These are phyloP conservation scores for Suaeda aralocaspica DNA, from an alignment of 148 eudicot species.

Conservation along the genomic window DNA sequence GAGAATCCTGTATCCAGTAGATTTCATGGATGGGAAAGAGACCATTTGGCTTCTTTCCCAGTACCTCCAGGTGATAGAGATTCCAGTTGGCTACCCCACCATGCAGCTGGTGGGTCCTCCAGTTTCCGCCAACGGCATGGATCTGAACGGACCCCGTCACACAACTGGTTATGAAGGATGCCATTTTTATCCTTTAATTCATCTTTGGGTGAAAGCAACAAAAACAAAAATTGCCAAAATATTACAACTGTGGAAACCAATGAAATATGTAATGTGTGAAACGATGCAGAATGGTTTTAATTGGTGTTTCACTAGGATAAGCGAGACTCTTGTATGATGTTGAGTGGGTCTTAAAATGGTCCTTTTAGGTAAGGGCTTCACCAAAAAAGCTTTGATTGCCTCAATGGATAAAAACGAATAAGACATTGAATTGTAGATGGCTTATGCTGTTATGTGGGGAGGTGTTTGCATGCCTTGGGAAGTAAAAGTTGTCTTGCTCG, in stretches of 20 bases:
- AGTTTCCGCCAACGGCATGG: conserved; percentile 64
- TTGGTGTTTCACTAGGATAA: conserved; percentile 19
- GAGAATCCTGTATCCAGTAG: conserved; percentile 42
- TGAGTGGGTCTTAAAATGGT: conserved; percentile 29
- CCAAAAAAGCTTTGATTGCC: conserved; percentile 12
- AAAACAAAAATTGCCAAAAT: conserved; percentile 28
- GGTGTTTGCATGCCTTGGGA: not conserved
- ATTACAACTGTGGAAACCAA: conserved; percentile 36
- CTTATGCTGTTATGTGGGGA: conserved; percentile 3
- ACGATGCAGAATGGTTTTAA: conserved; percentile 24
- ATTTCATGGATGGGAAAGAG: conserved; percentile 63
- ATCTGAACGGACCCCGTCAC: conserved; percentile 64
- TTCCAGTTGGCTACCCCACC: conserved; percentile 56
- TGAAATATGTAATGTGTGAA: conserved; percentile 37
- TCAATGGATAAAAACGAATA: conserved; percentile 3
- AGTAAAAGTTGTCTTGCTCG: not conserved
- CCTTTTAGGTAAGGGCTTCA: conserved; percentile 23
- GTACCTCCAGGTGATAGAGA: conserved; percentile 53
- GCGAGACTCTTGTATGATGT: conserved; percentile 29
- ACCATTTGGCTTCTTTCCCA: conserved; percentile 38
- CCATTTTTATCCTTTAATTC: conserved; percentile 2
- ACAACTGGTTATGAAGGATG: conserved; percentile 47
- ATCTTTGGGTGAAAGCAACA: conserved; percentile 20
- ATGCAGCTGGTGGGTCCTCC: conserved; percentile 37
- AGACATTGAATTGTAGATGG: conserved; percentile 9